Base-by-base conservation (phyloP, 2,329 filamentous ascomycete species). In the Magnaporthiopsis incrustans region DNA sequence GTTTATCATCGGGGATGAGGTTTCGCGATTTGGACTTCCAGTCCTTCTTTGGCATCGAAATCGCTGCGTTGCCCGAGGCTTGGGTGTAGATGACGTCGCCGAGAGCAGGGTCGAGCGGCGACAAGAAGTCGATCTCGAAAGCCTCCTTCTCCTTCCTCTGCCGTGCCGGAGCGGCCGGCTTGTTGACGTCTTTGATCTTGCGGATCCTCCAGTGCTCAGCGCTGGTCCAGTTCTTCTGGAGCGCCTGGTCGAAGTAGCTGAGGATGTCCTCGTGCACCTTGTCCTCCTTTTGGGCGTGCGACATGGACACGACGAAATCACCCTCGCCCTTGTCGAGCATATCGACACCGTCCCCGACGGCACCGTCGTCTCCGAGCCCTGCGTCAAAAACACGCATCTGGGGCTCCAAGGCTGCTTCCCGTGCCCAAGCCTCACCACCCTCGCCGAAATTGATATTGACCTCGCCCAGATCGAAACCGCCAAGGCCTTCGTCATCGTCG, bases 151-250 rank as follows among this genome's bases (percentile, higher is more conserved):
- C 95, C 76, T 97, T 98, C 67, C 92, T 86, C 70, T 88, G 86
- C 67, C 84, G 88, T 71, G 75, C 84, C 70, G 70, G 78, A 18
- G 84, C 80, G 11, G 83, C 79, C 10, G 86, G 82, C 75, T 93
- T 92, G 70, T 81, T 83, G 71, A 82, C 78, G 68, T 89, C 86
- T 72, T 98, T 98, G 75, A 99, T 95, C 72, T 92, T 92, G 67
- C 91, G 85, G 73, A 99, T 98, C 69, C 94, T 89, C 95, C 95
- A 99, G 76, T 99, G 95, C 74, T 98, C 95, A n/a, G 95, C 94
- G 61, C 92, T 96, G 7, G 90, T 89, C 94, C 95, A 99, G 72
- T 97, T 97, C 82, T 97, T 98, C 73, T 95, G 91, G 58, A 98
- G 79, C 2, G 94, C 93, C 72, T 97, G 92, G 74, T 99, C 95